Evolutionary conservation across 768 basidiomycete genomes (phyloP), one percentile per base, ranked within the genome.

Genomic region (Cystoderma amianthinum): DNA sequence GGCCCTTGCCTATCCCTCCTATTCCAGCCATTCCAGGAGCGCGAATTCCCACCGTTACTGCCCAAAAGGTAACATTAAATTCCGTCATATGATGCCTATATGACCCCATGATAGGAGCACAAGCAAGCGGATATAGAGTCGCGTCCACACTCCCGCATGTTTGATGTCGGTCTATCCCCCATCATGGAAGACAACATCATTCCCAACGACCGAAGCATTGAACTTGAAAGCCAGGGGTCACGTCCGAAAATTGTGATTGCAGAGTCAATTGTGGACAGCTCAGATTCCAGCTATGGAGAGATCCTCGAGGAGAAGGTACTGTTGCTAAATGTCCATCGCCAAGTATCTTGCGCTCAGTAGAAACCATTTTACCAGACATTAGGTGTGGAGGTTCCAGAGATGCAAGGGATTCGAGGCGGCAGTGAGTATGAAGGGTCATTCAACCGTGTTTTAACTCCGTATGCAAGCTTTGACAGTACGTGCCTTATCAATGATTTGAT

Each of bases 251-350:
- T n/a, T n/a, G n/a, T n/a, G n/a, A n/a, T n/a, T 7, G 7, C 34
- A 36, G n/a, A 16, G 9, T 50, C 46, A 11, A 47, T 28, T 32
- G 41, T 48, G 15, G 55, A 57, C 19, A 50, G 47, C 37, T 56
- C 53, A 24, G 49, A 41, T 12, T 60, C 60, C 4, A 63, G 58
- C 38, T 59, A 58, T 24, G 59, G 61, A 1, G 58, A 57, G 42
- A 28, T 57, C 10, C 37, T 60, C 20, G 43, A 52, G 16, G 34
- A 44, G 24, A 37, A 37, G 37, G 51, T 48, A 32, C 28, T 46
- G 35, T 40, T 16, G 10, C 12, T 15, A 28, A 15, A 16, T 32
- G 37, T n/a, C 9, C 9, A 15, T 30, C 28, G 10, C 28, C 28
- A 15, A 30, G 28, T 30, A 30, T 30, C 28, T 15, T 30, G 15